Conservation (phyloP, 441 rosid species). For the Hypseocharis bilobata region DNA sequence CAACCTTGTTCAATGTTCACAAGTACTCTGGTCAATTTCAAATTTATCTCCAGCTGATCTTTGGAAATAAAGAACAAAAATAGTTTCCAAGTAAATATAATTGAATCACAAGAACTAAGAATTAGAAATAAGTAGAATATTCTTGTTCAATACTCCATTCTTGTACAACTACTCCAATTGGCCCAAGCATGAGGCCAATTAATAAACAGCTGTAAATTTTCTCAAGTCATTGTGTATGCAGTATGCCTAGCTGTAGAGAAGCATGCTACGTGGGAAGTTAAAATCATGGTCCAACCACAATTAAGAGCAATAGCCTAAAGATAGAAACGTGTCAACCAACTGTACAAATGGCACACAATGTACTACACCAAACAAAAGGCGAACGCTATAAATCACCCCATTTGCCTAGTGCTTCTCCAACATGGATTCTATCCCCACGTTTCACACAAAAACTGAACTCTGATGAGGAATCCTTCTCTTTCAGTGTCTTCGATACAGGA, state of each 20-base stretch:
- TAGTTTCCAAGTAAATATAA: too few species aligned
- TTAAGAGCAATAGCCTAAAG: background rate
- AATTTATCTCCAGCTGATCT: too few species aligned
- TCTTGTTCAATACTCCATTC: too few species aligned
- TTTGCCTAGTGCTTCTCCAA: conserved; percentile 70
- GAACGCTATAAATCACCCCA: conserved; percentile 35
- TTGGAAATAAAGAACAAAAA: too few species aligned
- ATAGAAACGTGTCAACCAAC: background rate
- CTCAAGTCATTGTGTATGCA: background rate
- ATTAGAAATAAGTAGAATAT: too few species aligned
- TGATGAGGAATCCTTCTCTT: conserved; percentile 31
- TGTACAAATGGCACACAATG: background rate
- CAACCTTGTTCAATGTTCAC: too few species aligned
- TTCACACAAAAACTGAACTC: conserved; percentile 52
- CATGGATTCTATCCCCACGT: conserved; percentile 56
- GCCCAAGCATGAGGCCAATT: background rate
- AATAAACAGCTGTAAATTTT: background rate
- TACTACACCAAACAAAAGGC: background rate
- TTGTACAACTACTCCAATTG: too few species aligned
- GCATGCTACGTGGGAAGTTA: background rate
- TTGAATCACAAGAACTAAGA: background rate
- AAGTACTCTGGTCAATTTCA: too few species aligned
- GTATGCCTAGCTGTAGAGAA: background rate
- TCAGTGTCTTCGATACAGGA: conserved; percentile 35
- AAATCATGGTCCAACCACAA: background rate